Percentiles rank a stretch among this genome's conserved stretches.
phyloP scores from a whole-genome alignment of 179 eudicot genomes.

The Actinidia arguta region DNA sequence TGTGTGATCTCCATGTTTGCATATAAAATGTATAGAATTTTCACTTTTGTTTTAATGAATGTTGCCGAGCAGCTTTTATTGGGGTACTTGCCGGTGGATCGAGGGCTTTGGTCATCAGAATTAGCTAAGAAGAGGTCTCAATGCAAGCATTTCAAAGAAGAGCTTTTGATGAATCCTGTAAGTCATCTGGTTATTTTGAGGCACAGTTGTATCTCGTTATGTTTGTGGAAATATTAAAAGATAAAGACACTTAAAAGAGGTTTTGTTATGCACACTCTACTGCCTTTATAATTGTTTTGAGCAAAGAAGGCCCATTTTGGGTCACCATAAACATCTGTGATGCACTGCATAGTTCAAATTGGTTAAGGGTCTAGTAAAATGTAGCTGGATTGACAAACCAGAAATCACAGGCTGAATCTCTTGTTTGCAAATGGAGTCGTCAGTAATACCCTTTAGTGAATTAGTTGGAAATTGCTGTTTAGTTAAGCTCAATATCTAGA shows the following conservation, averaged over 20 bases:
- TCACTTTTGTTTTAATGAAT: neutral
- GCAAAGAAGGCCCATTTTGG: neutral
- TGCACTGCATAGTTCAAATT: neutral
- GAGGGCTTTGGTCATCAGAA: conserved; percentile 82
- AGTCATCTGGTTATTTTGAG: conserved; percentile 32
- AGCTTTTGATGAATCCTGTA: conserved; percentile 94
- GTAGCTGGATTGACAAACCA: neutral
- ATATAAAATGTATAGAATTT: neutral
- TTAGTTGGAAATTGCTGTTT: too few relatives aligned
- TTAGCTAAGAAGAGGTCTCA: conserved; percentile 88
- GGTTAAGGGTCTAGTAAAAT: neutral
- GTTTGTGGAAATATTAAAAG: neutral
- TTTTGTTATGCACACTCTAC: neutral
- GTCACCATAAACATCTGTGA: too few relatives aligned
- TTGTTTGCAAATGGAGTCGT: neutral
- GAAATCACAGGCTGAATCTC: neutral
- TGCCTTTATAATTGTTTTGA: neutral
- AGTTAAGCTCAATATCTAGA: too few relatives aligned
- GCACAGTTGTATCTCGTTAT: neutral
- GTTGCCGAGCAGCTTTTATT: conserved; percentile 65
- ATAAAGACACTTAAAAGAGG: neutral
- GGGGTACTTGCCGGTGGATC: conserved; percentile 86
- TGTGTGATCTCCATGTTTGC: too few relatives aligned
- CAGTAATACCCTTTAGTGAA: too few relatives aligned
- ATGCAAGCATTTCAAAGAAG: conserved; percentile 85